phyloP scores from a whole-genome alignment of 208 protist genomes.

The Crithidia thermophila region DNA sequence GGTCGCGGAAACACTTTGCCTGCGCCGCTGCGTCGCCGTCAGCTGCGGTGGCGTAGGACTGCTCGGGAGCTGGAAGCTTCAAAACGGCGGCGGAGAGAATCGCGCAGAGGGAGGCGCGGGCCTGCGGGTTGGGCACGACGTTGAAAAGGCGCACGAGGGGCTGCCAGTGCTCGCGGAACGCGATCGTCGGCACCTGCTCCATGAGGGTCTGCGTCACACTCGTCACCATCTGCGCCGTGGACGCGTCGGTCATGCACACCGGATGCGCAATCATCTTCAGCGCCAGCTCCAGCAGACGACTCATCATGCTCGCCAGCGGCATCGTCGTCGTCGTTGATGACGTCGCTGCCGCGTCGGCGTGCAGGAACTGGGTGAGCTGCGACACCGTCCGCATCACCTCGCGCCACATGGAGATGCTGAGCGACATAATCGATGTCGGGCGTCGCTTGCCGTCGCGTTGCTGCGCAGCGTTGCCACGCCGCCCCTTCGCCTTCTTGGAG shows the following conservation, averaged over 20 bases:
- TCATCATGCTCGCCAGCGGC: conserved; percentile 50
- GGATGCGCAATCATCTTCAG: conserved; percentile 84
- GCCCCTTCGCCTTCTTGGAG: conserved; percentile 7
- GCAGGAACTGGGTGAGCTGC: conserved; percentile 40
- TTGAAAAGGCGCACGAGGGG: conserved; percentile 82
- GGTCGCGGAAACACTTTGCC: conserved; percentile 25
- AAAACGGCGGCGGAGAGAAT: conserved; percentile 35
- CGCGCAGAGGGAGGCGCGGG: conserved; percentile 63
- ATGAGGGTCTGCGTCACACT: conserved; percentile 27
- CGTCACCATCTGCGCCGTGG: conserved; percentile 49
- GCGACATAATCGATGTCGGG: conserved; percentile 58
- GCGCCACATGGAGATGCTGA: conserved; percentile 84
- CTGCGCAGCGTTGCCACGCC: not conserved
- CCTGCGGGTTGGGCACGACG: conserved; percentile 69
- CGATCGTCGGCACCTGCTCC: conserved; percentile 40
- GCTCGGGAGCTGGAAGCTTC: conserved; percentile 25
- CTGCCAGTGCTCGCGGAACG: conserved; percentile 54
- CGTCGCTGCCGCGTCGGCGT: not conserved
- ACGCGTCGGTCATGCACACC: conserved; percentile 61
- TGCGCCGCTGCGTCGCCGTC: not conserved
- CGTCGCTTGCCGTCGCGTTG: conserved; percentile 7
- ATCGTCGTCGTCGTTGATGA: not conserved
- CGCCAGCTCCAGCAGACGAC: conserved; percentile 75
- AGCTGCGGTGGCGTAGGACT: not conserved
- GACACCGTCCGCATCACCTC: conserved; percentile 85